phyloP scores from a whole-genome alignment of 2,329 filamentous ascomycete species.

The Neobulgaria alba region DNA sequence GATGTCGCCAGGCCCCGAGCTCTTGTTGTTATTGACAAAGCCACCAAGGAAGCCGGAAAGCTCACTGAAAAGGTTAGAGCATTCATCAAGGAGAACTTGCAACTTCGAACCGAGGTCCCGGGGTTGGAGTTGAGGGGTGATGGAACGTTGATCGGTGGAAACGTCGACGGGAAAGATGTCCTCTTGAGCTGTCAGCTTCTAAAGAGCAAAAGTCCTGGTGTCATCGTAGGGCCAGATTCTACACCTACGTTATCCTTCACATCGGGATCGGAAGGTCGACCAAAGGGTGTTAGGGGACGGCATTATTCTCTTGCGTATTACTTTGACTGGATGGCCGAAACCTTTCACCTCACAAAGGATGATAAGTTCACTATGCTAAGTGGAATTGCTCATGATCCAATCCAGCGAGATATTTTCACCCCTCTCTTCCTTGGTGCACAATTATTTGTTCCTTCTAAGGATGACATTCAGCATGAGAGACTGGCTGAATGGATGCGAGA shows the following conservation, averaged over 20 bases:
- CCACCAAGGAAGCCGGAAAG: constrained; percentile 58
- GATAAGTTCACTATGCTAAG: constrained; percentile 75
- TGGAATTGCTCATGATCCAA: constrained; percentile 72
- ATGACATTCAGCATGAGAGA: constrained; percentile 79
- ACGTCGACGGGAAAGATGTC: constrained; percentile 56
- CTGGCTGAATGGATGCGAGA: constrained; percentile 83
- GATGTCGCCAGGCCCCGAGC: constrained; percentile 69
- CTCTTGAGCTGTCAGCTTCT: constrained; percentile 47
- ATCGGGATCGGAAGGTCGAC: constrained; percentile 65
- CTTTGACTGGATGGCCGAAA: constrained; percentile 87
- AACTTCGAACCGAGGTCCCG: constrained; percentile 66
- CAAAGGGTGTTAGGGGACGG: constrained; percentile 80
- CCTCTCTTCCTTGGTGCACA: constrained; percentile 80
- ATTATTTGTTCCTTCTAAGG: constrained; percentile 67
- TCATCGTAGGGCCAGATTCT: constrained; percentile 80
- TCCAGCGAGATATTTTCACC: constrained; percentile 74
- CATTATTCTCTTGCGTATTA: constrained; percentile 83
- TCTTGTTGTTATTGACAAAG: constrained; percentile 65
- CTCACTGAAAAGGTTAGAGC: constrained; percentile 46
- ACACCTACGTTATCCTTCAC: constrained; percentile 69
- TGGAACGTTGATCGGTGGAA: constrained; percentile 63
- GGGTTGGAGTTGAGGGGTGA: constrained; percentile 63
- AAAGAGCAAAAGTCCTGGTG: constrained; percentile 50
- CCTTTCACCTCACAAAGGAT: constrained; percentile 63
- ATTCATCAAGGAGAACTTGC: constrained; percentile 66